Percentiles rank a stretch among this genome's conserved stretches.
Evolutionary conservation across 2,329 filamentous ascomycete genomes (phyloP).

Genomic region (Fusarium sp.): DNA sequence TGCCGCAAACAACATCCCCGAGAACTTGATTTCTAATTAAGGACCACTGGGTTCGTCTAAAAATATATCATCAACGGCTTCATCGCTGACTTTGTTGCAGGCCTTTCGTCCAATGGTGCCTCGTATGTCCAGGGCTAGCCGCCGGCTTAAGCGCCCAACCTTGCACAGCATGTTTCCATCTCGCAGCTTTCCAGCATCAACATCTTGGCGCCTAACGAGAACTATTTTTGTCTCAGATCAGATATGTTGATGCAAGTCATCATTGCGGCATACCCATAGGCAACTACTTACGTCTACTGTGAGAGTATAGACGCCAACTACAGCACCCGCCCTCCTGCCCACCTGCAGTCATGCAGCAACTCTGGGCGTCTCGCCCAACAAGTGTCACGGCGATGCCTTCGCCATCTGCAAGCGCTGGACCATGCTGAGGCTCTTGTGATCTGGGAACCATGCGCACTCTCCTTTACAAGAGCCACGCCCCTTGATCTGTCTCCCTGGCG

Average conservation of each 20-base stretch:
- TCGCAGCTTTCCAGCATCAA: conserved; percentile 31
- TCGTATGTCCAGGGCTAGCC: conserved; percentile 27
- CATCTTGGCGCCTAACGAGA: conserved; percentile 24
- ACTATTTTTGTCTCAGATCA: conserved; percentile 30
- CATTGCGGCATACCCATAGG: conserved; percentile 10
- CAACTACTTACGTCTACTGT: conserved; percentile 11
- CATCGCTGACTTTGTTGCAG: conserved; percentile 13
- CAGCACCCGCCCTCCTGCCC: conserved; percentile 11
- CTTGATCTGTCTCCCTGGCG: conserved; percentile 17
- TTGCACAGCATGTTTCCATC: conserved; percentile 24
- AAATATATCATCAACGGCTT: conserved; percentile 17
- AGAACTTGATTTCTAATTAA: conserved; percentile 15
- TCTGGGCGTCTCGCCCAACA: conserved; percentile 35
- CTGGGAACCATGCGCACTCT: conserved; percentile 22
- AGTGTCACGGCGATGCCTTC: conserved; percentile 7
- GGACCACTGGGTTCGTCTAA: conserved; percentile 17
- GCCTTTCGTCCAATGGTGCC: conserved; percentile 25
- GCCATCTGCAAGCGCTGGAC: conserved; percentile 17
- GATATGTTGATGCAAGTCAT: conserved; percentile 26
- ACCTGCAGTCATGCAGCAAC: conserved; percentile 16
- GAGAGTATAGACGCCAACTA: conserved; percentile 28
- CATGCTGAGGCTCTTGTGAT: conserved; percentile 29
- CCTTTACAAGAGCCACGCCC: conserved; percentile 17
- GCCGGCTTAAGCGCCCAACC: conserved; percentile 42
- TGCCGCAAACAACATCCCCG: conserved; percentile 1